A percentile compares a stretch with the other conserved stretches of the same genome.
phyloP scores from a whole-genome alignment of 495 filamentous ascomycete genomes.

The Lasiosphaeria ovina region DNA sequence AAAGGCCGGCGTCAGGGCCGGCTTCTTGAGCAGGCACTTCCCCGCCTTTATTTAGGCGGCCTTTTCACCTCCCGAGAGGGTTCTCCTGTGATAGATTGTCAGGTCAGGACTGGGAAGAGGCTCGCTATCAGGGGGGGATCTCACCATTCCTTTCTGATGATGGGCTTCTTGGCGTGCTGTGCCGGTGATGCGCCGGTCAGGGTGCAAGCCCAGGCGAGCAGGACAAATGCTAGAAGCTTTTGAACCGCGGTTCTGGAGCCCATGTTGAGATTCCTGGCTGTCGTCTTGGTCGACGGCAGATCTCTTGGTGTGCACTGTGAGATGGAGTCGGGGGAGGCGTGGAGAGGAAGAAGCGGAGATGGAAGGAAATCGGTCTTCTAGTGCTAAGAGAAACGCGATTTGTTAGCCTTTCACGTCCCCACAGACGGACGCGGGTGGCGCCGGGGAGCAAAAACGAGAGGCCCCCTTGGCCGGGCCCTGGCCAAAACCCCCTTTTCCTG shows the following conservation, averaged over 20 bases:
- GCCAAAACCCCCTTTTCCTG: no score
- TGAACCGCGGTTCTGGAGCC: no score
- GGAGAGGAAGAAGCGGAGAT: no score
- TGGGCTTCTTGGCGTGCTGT: neutral
- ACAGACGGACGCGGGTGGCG: neutral
- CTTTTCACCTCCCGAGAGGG: conserved; percentile 4
- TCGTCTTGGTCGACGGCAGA: no score
- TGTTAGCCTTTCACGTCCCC: no score
- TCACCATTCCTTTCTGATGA: conserved; percentile 22
- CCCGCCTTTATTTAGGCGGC: conserved; percentile 44
- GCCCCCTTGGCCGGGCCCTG: conserved; percentile 6
- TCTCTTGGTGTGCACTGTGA: no score
- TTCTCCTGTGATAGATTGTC: neutral
- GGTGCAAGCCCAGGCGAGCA: conserved; percentile 2
- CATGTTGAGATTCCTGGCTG: no score
- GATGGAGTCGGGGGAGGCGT: no score
- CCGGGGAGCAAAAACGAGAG: conserved; percentile 1
- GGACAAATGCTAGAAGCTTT: neutral
- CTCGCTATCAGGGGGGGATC: neutral
- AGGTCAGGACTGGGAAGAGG: no score
- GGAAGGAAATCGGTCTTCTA: no score
- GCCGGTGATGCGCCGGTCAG: conserved; percentile 2
- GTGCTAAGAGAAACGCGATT: no score
- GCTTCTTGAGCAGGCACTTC: conserved; percentile 41
- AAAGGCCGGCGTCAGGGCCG: conserved; percentile 23